Percentiles rank a stretch among this genome's conserved stretches.
Evolutionary conservation across 108 stramenopile genomes (phyloP).

Genomic region (Nitzschia palea): DNA sequence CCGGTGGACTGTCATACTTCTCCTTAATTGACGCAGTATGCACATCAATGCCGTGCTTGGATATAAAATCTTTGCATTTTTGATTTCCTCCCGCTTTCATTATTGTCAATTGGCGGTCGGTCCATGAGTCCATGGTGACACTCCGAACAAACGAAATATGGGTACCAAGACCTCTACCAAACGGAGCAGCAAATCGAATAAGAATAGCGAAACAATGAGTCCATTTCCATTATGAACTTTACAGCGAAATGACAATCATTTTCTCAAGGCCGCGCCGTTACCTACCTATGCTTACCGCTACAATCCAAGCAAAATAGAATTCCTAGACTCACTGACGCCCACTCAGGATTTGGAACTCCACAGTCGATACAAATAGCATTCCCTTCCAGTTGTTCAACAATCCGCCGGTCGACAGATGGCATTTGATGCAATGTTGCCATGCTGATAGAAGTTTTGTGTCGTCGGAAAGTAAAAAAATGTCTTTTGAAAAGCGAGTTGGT

Average conservation of each 20-base stretch:
- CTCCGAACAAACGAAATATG: constrained; percentile 53
- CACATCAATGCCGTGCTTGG: constrained; percentile 23
- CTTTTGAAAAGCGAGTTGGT: too few species aligned
- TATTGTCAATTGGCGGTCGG: constrained; percentile 25
- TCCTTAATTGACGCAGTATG: constrained; percentile 4
- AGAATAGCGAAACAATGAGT: neutral
- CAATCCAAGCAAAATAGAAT: constrained; percentile 75
- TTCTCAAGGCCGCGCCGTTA: neutral
- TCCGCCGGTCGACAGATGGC: neutral
- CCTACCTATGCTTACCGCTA: constrained; percentile 62
- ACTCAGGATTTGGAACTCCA: constrained; percentile 57
- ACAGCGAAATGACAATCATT: neutral
- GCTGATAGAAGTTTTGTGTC: neutral
- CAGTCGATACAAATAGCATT: constrained; percentile 65
- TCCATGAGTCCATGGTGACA: constrained; percentile 43
- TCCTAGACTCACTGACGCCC: constrained; percentile 83
- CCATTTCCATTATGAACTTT: too few species aligned
- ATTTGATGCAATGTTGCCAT: neutral
- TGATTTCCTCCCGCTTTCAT: constrained; percentile 49
- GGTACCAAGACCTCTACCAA: constrained; percentile 34
- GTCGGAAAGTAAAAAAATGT: too few species aligned
- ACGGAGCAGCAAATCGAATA: neutral
- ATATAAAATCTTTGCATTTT: constrained; percentile 27
- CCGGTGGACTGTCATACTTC: constrained; percentile 27
- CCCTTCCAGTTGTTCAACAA: constrained; percentile 30